Conservation (phyloP, 331 rosid genomes). For the Telfairia occidentalis region DNA sequence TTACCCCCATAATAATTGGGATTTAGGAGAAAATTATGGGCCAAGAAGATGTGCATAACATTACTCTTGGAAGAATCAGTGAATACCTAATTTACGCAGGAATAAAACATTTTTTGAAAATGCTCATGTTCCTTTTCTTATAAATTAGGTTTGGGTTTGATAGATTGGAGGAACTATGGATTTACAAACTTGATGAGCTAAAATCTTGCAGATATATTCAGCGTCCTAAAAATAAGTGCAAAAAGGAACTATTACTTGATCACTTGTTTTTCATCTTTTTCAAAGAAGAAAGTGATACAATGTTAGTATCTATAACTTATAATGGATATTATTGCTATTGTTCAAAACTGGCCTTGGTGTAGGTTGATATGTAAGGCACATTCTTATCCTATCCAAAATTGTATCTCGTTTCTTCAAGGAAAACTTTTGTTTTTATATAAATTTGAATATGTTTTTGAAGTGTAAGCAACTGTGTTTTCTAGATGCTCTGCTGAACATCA, state of each 20-base stretch:
- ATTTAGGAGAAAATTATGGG: too few relatives aligned
- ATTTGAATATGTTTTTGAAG: background rate
- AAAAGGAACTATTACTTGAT: background rate
- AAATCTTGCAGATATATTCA: background rate
- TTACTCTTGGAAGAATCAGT: too few relatives aligned
- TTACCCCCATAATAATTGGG: too few relatives aligned
- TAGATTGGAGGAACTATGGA: background rate
- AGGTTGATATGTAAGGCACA: background rate
- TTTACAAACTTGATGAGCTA: background rate
- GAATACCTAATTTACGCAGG: too few relatives aligned
- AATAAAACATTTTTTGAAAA: background rate
- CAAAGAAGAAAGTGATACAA: background rate
- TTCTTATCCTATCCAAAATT: background rate
- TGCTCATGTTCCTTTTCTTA: background rate
- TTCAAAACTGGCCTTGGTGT: constrained; percentile 2
- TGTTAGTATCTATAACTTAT: background rate
- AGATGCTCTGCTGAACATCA: constrained; percentile 14
- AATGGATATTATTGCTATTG: background rate
- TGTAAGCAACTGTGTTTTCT: background rate
- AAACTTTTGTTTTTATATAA: background rate
- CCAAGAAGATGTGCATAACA: too few relatives aligned
- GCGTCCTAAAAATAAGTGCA: background rate
- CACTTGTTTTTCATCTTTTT: background rate
- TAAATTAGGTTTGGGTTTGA: background rate
- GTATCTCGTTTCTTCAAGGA: background rate